Percentiles rank a stretch among this genome's conserved stretches.
Conservation (phyloP, 345 rosid species). For the Gossypium ekmanianum region DNA sequence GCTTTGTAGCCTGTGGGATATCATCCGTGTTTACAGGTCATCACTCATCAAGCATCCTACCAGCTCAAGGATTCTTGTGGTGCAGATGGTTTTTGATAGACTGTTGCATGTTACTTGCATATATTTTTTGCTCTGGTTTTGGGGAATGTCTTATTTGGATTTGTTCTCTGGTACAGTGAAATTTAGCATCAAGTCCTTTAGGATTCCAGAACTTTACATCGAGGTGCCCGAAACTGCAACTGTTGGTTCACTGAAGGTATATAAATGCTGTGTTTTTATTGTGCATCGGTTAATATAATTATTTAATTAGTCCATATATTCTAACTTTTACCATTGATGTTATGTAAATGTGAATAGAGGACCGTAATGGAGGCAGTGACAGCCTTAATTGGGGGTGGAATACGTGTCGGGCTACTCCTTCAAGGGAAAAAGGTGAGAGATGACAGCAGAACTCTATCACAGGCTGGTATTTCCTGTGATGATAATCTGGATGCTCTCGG, state of each 20-base stretch:
- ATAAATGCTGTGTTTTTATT: neutral
- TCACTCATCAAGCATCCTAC: constrained; percentile 30
- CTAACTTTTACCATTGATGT: constrained; percentile 8
- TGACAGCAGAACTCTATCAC: constrained; percentile 69
- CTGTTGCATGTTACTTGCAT: constrained; percentile 11
- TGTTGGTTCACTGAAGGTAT: constrained; percentile 73
- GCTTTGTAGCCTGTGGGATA: constrained; percentile 39
- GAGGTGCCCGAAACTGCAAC: constrained; percentile 91
- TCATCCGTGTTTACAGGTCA: constrained; percentile 42
- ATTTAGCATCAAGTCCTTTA: constrained; percentile 83
- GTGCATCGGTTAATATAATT: neutral
- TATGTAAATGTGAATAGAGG: constrained; percentile 40
- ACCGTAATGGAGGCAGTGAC: constrained; percentile 74
- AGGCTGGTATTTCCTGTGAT: constrained; percentile 66
- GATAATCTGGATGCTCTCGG: constrained; percentile 64
- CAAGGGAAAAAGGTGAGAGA: constrained; percentile 90
- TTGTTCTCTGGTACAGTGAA: constrained; percentile 57
- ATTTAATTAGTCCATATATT: neutral
- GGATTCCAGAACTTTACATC: constrained; percentile 78
- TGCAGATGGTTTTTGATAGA: constrained; percentile 29
- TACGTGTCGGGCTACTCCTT: constrained; percentile 69
- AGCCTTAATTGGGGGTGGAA: constrained; percentile 70
- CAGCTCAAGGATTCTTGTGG: constrained; percentile 65
- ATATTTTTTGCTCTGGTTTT: constrained; percentile 13
- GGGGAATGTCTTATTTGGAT: constrained; percentile 23